Percentiles rank a stretch among this genome's conserved stretches.
phyloP scores from a whole-genome alignment of 768 basidiomycete genomes.

The Tylopilus plumbeoviolaceoides region DNA sequence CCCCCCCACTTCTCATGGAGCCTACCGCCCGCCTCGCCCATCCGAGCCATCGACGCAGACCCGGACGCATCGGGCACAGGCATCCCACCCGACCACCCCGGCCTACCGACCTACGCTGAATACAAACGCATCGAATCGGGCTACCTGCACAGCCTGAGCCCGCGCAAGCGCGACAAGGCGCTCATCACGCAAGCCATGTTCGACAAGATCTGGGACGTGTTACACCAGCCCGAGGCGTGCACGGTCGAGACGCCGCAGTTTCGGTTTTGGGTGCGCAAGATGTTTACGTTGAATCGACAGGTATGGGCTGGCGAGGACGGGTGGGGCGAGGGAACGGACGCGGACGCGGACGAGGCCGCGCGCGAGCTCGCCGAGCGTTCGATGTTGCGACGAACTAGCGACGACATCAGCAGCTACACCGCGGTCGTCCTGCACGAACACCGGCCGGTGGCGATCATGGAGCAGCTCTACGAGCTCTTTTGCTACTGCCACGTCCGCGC shows the following conservation, averaged over 20 bases:
- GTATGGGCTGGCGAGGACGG: constrained; percentile 4
- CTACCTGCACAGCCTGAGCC: constrained; percentile 57
- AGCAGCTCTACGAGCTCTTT: constrained; percentile 75
- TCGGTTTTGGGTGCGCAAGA: constrained; percentile 81
- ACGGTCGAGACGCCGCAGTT: constrained; percentile 60
- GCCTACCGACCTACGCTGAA: constrained; percentile 59
- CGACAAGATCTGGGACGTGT: constrained; percentile 67
- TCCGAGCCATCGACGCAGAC: neutral
- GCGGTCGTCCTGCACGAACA: constrained; percentile 67
- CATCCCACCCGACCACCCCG: constrained; percentile 30
- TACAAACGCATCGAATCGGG: constrained; percentile 51
- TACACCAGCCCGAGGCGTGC: constrained; percentile 48
- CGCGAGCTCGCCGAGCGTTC: constrained; percentile 16
- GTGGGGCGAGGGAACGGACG: constrained; percentile 5
- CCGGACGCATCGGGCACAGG: neutral
- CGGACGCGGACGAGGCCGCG: constrained; percentile 4
- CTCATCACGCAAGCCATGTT: constrained; percentile 69
- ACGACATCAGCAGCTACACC: neutral
- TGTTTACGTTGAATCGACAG: constrained; percentile 53
- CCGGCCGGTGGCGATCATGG: constrained; percentile 69
- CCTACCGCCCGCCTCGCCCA: neutral
- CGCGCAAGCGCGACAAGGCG: constrained; percentile 61
- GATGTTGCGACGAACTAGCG: neutral
- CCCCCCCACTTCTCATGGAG: neutral
- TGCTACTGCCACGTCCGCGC: constrained; percentile 65